A percentile compares a stretch with the other conserved stretches of the same genome.
Conservation (phyloP, 768 basidiomycete genomes). For the Boletellus ananas region DNA sequence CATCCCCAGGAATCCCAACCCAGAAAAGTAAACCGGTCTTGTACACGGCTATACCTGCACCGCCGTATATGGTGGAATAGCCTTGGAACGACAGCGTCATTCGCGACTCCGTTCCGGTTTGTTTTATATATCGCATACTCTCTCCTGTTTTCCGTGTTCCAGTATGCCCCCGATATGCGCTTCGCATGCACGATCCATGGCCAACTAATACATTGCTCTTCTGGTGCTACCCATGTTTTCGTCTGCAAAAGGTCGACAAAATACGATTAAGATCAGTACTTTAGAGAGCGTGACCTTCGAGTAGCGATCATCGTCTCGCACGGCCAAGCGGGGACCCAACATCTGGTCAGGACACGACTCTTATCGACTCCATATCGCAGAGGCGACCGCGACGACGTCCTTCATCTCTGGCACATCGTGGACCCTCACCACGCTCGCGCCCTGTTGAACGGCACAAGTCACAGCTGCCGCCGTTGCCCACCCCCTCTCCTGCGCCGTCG, state of each 20-base stretch:
- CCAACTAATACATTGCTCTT: background rate
- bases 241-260: too few species aligned
- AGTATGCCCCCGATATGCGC: constrained; percentile 23
- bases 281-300: too few species aligned
- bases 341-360: too few species aligned
- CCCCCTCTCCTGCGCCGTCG: constrained; percentile 60
- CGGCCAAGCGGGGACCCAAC: too few species aligned
- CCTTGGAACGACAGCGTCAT: constrained; percentile 12
- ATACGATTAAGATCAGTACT: too few species aligned
- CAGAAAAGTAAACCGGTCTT: constrained; percentile 22
- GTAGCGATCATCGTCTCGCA: too few species aligned
- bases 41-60: constrained; percentile 7
- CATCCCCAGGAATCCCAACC: constrained; percentile 25
- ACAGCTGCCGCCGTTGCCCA: constrained; percentile 81
- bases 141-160: constrained; percentile 3
- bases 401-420: constrained; percentile 73
- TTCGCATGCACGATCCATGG: constrained; percentile 20
- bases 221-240: too few species aligned
- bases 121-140: constrained; percentile 10
- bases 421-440: constrained; percentile 70
- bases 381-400: constrained; percentile 68
- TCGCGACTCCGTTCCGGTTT: constrained; percentile 2
- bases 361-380: constrained; percentile 48
- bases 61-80: constrained; percentile 14
- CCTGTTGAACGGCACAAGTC: constrained; percentile 70